Conservation (phyloP, 305 asterid genomes). For the Caryopteris hybrid region DNA sequence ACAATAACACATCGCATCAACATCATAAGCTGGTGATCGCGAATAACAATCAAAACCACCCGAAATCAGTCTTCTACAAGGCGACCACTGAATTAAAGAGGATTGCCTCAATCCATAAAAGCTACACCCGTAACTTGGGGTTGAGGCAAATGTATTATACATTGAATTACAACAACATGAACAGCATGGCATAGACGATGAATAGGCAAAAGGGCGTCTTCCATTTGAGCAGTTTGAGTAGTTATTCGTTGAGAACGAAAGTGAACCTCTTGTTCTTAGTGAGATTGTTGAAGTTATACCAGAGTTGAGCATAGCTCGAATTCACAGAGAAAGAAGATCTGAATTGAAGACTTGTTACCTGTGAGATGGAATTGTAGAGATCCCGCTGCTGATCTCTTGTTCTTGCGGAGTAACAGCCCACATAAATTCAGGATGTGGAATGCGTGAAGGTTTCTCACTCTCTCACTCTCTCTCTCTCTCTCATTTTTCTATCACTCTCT, state of each 20-base stretch:
- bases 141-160: conserved; percentile 24
- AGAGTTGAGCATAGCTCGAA: conserved; percentile 56
- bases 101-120: conserved; percentile 69
- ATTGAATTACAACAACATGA: conserved; percentile 42
- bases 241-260: conserved; percentile 40
- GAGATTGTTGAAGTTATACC: conserved; percentile 50
- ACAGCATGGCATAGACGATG: conserved; percentile 46
- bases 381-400: conserved; percentile 13
- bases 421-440: conserved; percentile 9
- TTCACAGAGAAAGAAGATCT: conserved; percentile 4
- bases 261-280: conserved; percentile 44
- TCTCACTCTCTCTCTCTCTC: neutral
- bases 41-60: conserved; percentile 46
- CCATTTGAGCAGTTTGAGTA: conserved; percentile 35
- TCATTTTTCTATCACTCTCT: neutral
- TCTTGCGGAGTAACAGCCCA: neutral
- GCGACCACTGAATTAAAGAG: conserved; percentile 59
- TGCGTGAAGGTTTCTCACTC: neutral
- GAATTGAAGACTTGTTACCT: conserved; percentile 26
- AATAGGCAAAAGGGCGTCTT: conserved; percentile 37
- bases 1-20: conserved; percentile 34
- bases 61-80: conserved; percentile 42
- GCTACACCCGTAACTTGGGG: conserved; percentile 38
- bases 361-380: conserved; percentile 17
- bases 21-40: conserved; percentile 32